A percentile compares a stretch with the other conserved stretches of the same genome.
These are phyloP conservation scores for Saxispiralis lemnorum DNA, from an alignment of 495 filamentous ascomycete species.

Conservation along the genomic window DNA sequence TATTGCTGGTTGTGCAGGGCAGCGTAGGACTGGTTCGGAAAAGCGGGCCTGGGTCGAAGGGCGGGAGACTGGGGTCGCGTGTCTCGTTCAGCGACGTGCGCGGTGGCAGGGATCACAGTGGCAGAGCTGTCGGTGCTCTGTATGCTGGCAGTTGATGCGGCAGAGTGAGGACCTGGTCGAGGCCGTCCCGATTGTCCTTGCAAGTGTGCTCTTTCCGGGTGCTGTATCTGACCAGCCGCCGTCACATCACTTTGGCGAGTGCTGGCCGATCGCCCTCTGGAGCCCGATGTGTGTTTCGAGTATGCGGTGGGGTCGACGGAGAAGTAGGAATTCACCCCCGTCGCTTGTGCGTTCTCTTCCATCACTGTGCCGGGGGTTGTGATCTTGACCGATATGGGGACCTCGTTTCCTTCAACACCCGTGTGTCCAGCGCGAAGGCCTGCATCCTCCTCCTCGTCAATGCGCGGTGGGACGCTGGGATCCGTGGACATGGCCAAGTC, in stretches of 20 bases:
- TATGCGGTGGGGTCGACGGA: neutral
- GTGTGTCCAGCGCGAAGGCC: too few species aligned
- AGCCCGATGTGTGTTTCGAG: neutral
- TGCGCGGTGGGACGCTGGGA: too few species aligned
- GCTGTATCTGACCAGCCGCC: constrained; percentile 5
- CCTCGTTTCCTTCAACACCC: neutral
- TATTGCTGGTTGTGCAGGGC: constrained; percentile 26
- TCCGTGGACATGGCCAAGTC: too few species aligned
- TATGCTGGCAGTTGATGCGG: constrained; percentile 7
- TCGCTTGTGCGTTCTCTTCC: neutral
- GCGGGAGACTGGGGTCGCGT: constrained; percentile 10
- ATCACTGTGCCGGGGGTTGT: constrained; percentile 1
- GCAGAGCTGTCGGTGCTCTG: constrained; percentile 14
- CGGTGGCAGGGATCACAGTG: constrained; percentile 18
- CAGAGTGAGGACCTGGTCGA: constrained; percentile 5
- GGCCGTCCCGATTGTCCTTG: neutral
- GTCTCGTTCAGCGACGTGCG: neutral
- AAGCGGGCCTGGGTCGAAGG: constrained; percentile 9
- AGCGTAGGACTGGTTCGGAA: constrained; percentile 28
- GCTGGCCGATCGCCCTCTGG: neutral
- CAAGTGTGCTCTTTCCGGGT: neutral
- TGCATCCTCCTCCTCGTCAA: too few species aligned
- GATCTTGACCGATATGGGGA: constrained; percentile 7
- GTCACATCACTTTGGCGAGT: constrained; percentile 5
- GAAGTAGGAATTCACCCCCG: constrained; percentile 3